phyloP scores from a whole-genome alignment of 129 eudicot species.

The Daucus carota region DH1_v3.0 NC_030384.2:33553501-33554000 shows the following conservation, averaged over 20 bases:
- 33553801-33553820: neutral
- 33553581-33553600: neutral
- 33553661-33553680: neutral
- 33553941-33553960: slow-evolving; percentile 51
- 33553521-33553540: too few relatives aligned
- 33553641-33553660: neutral
- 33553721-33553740: neutral
- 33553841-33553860: slow-evolving; percentile 51
- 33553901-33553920: slow-evolving; percentile 51
- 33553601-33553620: neutral
- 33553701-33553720: neutral
- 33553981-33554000: slow-evolving; percentile 56
- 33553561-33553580: neutral
- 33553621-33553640: neutral
- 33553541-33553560: neutral
- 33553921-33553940: slow-evolving; percentile 62
- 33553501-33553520: neutral
- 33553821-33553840: slow-evolving; percentile 52
- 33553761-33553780: neutral
- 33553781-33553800: neutral
- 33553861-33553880: slow-evolving; percentile 60
- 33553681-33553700: neutral
- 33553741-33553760: neutral
- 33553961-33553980: slow-evolving; percentile 59
- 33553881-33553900: slow-evolving; percentile 40